Conservation (phyloP, 2,329 filamentous ascomycete genomes). For the Pestalotiopsis sp. region DNA sequence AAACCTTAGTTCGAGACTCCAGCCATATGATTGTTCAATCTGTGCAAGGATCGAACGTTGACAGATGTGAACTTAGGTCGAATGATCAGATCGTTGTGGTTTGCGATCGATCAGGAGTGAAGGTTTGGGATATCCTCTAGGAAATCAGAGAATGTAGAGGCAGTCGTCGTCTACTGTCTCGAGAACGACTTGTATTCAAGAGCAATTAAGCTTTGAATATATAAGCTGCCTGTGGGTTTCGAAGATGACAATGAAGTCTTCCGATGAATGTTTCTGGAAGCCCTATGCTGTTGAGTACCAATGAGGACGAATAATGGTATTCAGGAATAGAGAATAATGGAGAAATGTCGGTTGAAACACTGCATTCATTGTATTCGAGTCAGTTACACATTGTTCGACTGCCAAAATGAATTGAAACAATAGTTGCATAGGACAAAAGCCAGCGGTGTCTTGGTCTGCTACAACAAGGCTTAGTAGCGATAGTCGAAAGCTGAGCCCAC, state of each 20-base stretch:
- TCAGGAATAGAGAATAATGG: slow-evolving; percentile 13
- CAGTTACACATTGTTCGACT: slow-evolving; percentile 12
- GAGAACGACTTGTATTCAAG: slow-evolving; percentile 4
- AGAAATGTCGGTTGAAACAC: slow-evolving; percentile 15
- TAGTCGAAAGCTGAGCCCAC: not conserved
- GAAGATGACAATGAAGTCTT: slow-evolving; percentile 14
- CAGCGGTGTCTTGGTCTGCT: slow-evolving; percentile 9
- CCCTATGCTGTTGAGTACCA: slow-evolving; percentile 8
- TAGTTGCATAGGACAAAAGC: not conserved
- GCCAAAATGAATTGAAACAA: not conserved
- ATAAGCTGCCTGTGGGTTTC: not conserved
- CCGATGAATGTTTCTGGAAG: not conserved
- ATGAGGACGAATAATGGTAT: slow-evolving; percentile 6
- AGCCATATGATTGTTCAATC: slow-evolving; percentile 14
- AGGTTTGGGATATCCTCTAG: not conserved
- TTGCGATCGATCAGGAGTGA: not conserved
- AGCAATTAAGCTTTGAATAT: slow-evolving; percentile 11
- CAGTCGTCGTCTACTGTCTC: not conserved
- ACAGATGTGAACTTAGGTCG: not conserved
- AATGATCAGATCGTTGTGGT: not conserved
- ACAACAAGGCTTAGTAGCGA: not conserved
- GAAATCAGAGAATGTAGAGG: not conserved
- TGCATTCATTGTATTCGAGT: slow-evolving; percentile 13
- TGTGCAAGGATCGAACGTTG: not conserved
- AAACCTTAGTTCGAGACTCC: slow-evolving; percentile 11